Evolutionary conservation across 2,329 filamentous ascomycete genomes (phyloP).

Genomic region (Didymellaceae sp.): DNA sequence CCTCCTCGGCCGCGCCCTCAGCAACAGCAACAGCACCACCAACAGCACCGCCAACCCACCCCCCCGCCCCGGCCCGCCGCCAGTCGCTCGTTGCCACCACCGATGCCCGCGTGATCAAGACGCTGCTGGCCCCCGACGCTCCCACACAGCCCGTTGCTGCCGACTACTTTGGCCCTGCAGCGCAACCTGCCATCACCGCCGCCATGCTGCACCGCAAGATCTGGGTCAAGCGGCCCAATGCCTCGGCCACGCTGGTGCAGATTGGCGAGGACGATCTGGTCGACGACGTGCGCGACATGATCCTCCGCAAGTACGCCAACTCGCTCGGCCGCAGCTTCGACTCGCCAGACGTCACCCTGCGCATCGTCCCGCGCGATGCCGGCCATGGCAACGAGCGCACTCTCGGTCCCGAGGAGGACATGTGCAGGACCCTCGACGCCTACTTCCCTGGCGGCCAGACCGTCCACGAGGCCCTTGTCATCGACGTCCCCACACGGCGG

Average conservation of each 20-base stretch:
- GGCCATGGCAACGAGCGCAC: slow-evolving; percentile 65
- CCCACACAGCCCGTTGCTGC: slow-evolving; percentile 36
- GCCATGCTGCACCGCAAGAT: slow-evolving; percentile 72
- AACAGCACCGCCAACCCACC: slow-evolving; percentile 29
- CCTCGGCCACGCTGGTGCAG: slow-evolving; percentile 84
- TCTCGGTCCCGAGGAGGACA: slow-evolving; percentile 84
- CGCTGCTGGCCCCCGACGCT: slow-evolving; percentile 58
- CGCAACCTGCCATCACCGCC: slow-evolving; percentile 34
- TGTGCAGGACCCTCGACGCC: slow-evolving; percentile 77
- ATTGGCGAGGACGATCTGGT: slow-evolving; percentile 89
- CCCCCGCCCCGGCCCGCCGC: slow-evolving; percentile 50
- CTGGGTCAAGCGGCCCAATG: slow-evolving; percentile 89
- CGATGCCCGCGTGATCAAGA: slow-evolving; percentile 57
- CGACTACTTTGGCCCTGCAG: slow-evolving; percentile 50
- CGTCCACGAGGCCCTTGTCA: slow-evolving; percentile 87
- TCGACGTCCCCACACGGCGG: slow-evolving; percentile 79
- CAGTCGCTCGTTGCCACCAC: slow-evolving; percentile 50
- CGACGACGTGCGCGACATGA: slow-evolving; percentile 91
- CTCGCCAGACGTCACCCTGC: slow-evolving; percentile 83
- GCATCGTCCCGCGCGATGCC: slow-evolving; percentile 73
- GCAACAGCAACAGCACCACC: neutral
- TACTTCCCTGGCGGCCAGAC: slow-evolving; percentile 87
- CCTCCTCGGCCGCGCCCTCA: slow-evolving; percentile 16
- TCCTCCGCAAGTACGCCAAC: slow-evolving; percentile 92
- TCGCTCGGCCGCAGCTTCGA: slow-evolving; percentile 89